Evolutionary conservation across 2,329 filamentous ascomycete genomes (phyloP).

Genomic region (Geosmithia morbida): DNA sequence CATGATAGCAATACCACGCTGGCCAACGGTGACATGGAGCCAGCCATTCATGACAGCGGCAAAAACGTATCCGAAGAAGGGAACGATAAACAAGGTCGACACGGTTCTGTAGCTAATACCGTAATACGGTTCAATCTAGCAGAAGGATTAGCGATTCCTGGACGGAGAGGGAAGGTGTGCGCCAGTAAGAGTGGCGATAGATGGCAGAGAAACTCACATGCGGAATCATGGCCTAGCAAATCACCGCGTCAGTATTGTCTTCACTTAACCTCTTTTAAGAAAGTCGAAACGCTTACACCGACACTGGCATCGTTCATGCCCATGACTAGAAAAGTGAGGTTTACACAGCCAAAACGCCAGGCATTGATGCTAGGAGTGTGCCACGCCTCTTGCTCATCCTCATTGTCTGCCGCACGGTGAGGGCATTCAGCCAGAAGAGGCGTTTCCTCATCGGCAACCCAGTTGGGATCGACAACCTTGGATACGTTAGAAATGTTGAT

Average conservation of each 20-base stretch:
- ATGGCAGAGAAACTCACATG: conserved; percentile 18
- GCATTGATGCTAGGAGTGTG: conserved; percentile 45
- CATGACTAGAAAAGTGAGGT: conserved; percentile 49
- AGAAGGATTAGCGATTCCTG: not conserved
- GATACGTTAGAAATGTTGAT: not conserved
- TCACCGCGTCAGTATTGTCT: conserved; percentile 4
- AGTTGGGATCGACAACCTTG: not conserved
- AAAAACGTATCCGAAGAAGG: conserved; percentile 48
- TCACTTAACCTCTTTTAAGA: not conserved
- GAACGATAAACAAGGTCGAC: conserved; percentile 52
- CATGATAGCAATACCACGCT: conserved; percentile 55
- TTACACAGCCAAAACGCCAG: conserved; percentile 41
- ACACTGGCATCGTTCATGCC: conserved; percentile 55
- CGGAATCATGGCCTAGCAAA: conserved; percentile 28
- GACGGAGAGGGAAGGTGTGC: not conserved
- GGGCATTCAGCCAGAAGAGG: not conserved
- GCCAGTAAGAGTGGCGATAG: not conserved
- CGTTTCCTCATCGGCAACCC: conserved; percentile 1
- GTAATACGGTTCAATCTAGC: conserved; percentile 47
- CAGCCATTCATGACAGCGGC: conserved; percentile 50
- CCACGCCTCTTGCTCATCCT: conserved; percentile 26
- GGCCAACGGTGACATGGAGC: conserved; percentile 51
- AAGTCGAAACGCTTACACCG: conserved; percentile 29
- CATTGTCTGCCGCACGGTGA: not conserved
- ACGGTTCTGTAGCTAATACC: conserved; percentile 45